phyloP scores from a whole-genome alignment of 2,329 filamentous ascomycete genomes.

The Fusarium dlaminii region DNA sequence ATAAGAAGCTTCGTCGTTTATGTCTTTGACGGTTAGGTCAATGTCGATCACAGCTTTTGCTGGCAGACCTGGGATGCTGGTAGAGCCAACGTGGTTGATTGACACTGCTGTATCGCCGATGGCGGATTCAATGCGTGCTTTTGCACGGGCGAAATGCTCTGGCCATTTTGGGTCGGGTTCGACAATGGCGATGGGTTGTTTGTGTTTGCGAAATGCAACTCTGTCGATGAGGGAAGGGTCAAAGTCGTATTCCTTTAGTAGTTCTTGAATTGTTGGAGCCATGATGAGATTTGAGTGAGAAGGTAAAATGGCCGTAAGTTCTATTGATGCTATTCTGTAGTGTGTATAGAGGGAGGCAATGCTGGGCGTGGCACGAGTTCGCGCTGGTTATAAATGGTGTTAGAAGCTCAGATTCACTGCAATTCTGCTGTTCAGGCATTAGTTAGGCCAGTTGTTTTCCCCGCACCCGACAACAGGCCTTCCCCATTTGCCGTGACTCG shows the following conservation, averaged over 20 bases:
- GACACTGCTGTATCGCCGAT: slow-evolving; percentile 49
- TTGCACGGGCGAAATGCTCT: slow-evolving; percentile 43
- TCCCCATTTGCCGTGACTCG: background rate
- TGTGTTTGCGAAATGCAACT: slow-evolving; percentile 39
- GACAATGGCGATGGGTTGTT: slow-evolving; percentile 44
- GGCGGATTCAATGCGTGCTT: slow-evolving; percentile 47
- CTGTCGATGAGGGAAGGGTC: slow-evolving; percentile 36
- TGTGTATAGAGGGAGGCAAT: no score
- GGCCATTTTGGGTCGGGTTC: slow-evolving; percentile 53
- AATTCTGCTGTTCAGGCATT: background rate
- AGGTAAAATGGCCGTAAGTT: rapidly evolving
- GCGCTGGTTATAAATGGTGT: background rate
- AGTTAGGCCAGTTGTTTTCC: background rate
- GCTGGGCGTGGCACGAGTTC: background rate
- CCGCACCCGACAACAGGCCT: background rate
- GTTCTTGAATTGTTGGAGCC: slow-evolving; percentile 34
- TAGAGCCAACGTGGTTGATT: slow-evolving; percentile 60
- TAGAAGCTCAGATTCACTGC: background rate
- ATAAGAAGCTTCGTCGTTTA: slow-evolving; percentile 54
- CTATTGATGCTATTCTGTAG: rapidly evolving
- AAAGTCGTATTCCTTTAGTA: slow-evolving; percentile 42
- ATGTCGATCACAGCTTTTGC: slow-evolving; percentile 64
- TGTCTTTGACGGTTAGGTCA: slow-evolving; percentile 56
- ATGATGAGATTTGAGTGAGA: slow-evolving; percentile 4
- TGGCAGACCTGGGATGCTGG: slow-evolving; percentile 58